A percentile compares a stretch with the other conserved stretches of the same genome.
Evolutionary conservation across 176 grass and related monocot genomes (phyloP).

Genomic region (Aegilops speltoides): DNA sequence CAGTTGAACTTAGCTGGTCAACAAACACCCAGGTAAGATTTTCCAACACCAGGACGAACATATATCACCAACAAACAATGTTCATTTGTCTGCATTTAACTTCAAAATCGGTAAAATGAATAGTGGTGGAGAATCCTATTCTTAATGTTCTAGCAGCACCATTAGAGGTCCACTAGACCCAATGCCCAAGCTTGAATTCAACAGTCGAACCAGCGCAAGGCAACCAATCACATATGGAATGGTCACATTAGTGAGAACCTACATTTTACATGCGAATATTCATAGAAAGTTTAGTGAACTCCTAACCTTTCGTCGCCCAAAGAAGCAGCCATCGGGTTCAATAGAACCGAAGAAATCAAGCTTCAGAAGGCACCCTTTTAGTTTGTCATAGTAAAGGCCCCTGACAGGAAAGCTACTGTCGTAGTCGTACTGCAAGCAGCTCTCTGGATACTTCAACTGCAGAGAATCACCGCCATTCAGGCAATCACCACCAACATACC

Average conservation of each 20-base stretch:
- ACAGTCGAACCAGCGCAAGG: slow-evolving; percentile 2
- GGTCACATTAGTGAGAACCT: neutral
- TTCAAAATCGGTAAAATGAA: neutral
- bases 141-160: neutral
- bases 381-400: slow-evolving; percentile 89
- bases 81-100: slow-evolving; percentile 3
- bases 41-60: neutral
- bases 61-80: neutral
- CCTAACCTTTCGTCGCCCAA: slow-evolving; percentile 75
- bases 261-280: neutral
- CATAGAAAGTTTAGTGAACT: neutral
- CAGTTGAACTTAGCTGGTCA: slow-evolving; percentile 67
- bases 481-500: slow-evolving; percentile 13
- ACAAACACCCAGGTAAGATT: slow-evolving; percentile 36
- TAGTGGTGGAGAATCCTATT: neutral
- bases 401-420: slow-evolving; percentile 84
- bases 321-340: slow-evolving; percentile 90
- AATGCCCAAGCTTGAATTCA: neutral
- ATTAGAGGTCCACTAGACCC: neutral
- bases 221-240: neutral
- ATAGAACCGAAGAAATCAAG: slow-evolving; percentile 99
- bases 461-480: slow-evolving; percentile 14
- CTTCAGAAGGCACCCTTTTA: slow-evolving; percentile 88
- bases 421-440: slow-evolving; percentile 87
- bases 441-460: slow-evolving; percentile 92